Base-by-base conservation (phyloP, 306 rosid species). In the Cicer chorassanicum region DNA sequence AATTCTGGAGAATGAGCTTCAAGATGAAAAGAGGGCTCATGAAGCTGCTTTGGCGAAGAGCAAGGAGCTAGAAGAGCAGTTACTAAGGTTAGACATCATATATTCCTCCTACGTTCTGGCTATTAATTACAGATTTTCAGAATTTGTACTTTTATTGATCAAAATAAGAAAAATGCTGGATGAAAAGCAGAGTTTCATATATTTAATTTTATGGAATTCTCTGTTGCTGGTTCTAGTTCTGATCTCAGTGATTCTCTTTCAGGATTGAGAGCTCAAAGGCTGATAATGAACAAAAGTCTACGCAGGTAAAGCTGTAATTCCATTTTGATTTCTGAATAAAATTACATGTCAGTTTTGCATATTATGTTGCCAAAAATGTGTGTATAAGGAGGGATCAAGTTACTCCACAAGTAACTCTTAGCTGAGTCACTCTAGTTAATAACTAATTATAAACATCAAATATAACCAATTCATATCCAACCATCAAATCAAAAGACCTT, bases 21-120 rank as follows among this genome's bases (percentile, higher is more conserved):
- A 85, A 78, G 96, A 85, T 34, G 98, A 95, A 77, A 90, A 87
- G 88, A 80, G 40, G 71, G 89, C 83, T 82, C 96, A 89, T 78
- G 89, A 85, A 68, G 91, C 87, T 68, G 78, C 92, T 74, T 80
- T 90, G 78, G 79, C 73, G 65, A 89, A 82, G 77, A 89, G 95
- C 80, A 83, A 77, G 75, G 93, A 87, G 75, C 92, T 95, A 66
- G 90, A 92, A 82, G 93, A 87, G 78, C 87, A 89, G 75, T 78
- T 95, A 74, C 85, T 78, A 83, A 89, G 98, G 99, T 95, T 67
- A 79, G 89, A 36, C 75, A 51, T 40, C 59, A 46, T 70, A 63
- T 68, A 39, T 64, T 46, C 44, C 21, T 39, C 53, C n/a, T 39
- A 44, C 57, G 11, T 41, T 55, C 74, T 63, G 48, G 54, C 46